A percentile compares a stretch with the other conserved stretches of the same genome.
These are phyloP conservation scores for Fennellomyces sp. DNA, from an alignment of 371 early-diverging fungal genomes.

Conservation along the genomic window DNA sequence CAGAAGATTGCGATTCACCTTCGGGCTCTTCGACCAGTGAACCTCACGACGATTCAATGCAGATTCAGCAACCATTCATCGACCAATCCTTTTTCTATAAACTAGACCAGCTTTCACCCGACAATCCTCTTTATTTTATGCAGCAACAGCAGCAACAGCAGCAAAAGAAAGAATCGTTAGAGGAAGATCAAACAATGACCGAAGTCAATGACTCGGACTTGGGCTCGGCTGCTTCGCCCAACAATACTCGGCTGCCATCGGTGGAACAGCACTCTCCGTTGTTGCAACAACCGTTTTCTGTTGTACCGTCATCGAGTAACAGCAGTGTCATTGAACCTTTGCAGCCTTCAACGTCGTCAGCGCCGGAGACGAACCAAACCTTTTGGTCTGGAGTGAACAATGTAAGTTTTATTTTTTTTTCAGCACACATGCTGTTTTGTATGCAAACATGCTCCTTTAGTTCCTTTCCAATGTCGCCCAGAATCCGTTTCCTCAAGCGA, in stretches of 20 bases:
- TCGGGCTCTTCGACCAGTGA: conserved; percentile 23
- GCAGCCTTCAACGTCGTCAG: conserved; percentile 13
- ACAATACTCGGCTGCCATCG: not conserved
- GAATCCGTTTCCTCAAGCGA: conserved; percentile 50
- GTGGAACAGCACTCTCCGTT: not conserved
- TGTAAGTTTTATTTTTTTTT: conserved; percentile 21
- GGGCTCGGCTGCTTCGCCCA: not conserved
- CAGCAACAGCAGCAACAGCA: conserved; percentile 32
- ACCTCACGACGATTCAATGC: conserved; percentile 26
- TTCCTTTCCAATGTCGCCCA: conserved; percentile 53
- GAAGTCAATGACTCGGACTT: conserved; percentile 4
- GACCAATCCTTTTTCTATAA: conserved; percentile 41
- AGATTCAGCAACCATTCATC: conserved; percentile 33
- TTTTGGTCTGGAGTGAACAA: conserved; percentile 52
- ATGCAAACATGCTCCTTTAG: conserved; percentile 12
- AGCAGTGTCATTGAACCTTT: conserved; percentile 16
- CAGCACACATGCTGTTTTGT: not conserved
- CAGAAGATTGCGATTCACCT: conserved; percentile 24
- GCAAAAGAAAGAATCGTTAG: conserved; percentile 10
- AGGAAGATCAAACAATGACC: conserved; percentile 23
- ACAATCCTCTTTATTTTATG: conserved; percentile 38
- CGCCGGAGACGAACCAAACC: conserved; percentile 23
- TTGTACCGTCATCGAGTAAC: not conserved
- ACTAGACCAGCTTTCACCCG: conserved; percentile 36
- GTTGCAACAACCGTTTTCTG: not conserved